Conservation (phyloP, 371 early-diverging fungal genomes). For the Mucor plumbeus region DNA sequence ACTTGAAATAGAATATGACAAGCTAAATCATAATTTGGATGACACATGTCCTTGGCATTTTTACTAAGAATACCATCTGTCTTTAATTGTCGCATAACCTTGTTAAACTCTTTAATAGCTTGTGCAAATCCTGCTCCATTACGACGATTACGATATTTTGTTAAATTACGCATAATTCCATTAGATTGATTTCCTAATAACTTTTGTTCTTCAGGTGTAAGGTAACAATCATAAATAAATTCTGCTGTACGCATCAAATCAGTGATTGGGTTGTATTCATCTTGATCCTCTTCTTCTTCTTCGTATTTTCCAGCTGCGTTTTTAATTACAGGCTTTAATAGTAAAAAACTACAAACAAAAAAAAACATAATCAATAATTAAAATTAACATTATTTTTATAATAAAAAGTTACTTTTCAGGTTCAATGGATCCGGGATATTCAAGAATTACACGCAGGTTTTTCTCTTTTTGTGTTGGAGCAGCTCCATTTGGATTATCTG, state of each 20-base stretch:
- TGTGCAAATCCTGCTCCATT: conserved; percentile 70
- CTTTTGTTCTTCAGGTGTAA: conserved; percentile 54
- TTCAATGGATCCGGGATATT: conserved; percentile 34
- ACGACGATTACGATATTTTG: conserved; percentile 78
- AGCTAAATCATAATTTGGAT: conserved; percentile 72
- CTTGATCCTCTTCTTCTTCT: conserved; percentile 60
- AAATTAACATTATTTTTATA: background rate
- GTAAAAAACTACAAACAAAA: conserved; percentile 31
- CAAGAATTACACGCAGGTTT: conserved; percentile 26
- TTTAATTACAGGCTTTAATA: conserved; percentile 45
- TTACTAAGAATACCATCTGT: conserved; percentile 40
- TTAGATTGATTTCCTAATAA: conserved; percentile 68
- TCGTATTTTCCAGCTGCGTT: conserved; percentile 31
- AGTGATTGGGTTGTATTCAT: conserved; percentile 82
- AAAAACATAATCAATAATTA: background rate
- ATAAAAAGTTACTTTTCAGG: conserved; percentile 28
- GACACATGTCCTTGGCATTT: conserved; percentile 48
- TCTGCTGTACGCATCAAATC: conserved; percentile 77
- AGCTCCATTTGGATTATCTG: conserved; percentile 21
- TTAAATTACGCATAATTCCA: conserved; percentile 81
- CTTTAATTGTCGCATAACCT: conserved; percentile 53
- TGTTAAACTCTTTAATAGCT: conserved; percentile 78
- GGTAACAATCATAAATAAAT: conserved; percentile 67
- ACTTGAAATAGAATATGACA: conserved; percentile 88
- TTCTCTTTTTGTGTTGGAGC: conserved; percentile 11